Conservation (phyloP, 1,284 basidiomycete species). For the Sporisorium reilianum region DNA sequence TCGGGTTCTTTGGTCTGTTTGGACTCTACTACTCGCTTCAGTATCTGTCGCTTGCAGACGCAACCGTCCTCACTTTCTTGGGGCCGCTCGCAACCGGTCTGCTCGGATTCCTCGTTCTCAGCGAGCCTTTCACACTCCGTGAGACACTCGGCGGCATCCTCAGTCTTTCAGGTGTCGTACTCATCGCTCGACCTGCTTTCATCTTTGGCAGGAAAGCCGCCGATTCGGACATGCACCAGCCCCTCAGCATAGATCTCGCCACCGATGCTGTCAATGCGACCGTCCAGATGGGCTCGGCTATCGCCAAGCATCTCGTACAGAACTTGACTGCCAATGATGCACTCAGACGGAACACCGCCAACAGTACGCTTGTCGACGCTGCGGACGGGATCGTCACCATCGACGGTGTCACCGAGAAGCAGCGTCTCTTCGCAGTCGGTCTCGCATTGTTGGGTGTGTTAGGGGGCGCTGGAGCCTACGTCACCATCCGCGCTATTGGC, state of each 20-base stretch:
- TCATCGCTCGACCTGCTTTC: constrained; percentile 71
- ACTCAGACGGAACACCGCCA: constrained; percentile 6
- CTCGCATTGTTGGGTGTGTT: constrained; percentile 75
- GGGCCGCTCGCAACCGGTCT: constrained; percentile 78
- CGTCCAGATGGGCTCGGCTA: constrained; percentile 8
- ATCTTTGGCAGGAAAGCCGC: constrained; percentile 45
- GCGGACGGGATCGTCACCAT: constrained; percentile 9
- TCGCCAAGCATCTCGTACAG: constrained; percentile 28
- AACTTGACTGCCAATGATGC: constrained; percentile 18
- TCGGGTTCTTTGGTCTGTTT: constrained; percentile 74
- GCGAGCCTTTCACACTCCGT: constrained; percentile 75
- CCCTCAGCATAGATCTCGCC: constrained; percentile 6
- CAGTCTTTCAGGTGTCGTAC: constrained; percentile 76
- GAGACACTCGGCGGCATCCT: constrained; percentile 77
- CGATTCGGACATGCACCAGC: constrained; percentile 33
- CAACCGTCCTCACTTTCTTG: constrained; percentile 81
- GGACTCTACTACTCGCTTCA: constrained; percentile 79
- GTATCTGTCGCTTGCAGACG: constrained; percentile 79
- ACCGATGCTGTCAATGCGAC: constrained; percentile 11
- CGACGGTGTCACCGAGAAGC: constrained; percentile 67
- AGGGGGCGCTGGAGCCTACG: constrained; percentile 77
- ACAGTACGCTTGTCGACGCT: constrained; percentile 6
- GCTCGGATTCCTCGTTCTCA: constrained; percentile 78
- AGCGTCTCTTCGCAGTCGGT: constrained; percentile 74
- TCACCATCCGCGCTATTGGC: constrained; percentile 78